phyloP scores from a whole-genome alignment of 75 land plant genomes.

The Picea glauca region DNA sequence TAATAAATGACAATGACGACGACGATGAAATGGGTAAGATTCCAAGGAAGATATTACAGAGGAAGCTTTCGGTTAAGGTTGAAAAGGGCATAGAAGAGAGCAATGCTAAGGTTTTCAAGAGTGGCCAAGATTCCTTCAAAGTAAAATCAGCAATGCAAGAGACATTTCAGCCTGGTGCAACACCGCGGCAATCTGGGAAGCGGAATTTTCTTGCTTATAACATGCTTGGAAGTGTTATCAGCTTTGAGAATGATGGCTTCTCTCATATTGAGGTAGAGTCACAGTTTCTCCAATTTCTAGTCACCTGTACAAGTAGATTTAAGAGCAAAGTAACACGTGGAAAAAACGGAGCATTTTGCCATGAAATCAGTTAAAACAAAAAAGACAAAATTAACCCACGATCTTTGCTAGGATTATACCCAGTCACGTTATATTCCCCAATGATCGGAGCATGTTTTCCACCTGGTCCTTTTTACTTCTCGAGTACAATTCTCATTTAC shows the following conservation, averaged over 20 bases:
- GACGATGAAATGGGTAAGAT: slow-evolving; percentile 27
- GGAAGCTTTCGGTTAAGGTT: slow-evolving; percentile 10
- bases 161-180: slow-evolving; percentile 88
- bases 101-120: neutral
- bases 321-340: neutral
- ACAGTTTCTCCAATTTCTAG: neutral
- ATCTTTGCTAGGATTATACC: neutral
- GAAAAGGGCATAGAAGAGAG: slow-evolving; percentile 11
- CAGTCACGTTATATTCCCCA: no score
- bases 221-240: slow-evolving; percentile 83
- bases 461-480: no score
- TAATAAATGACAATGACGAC: slow-evolving; percentile 34
- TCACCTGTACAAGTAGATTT: neutral
- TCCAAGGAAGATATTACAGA: slow-evolving; percentile 29
- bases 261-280: slow-evolving; percentile 83
- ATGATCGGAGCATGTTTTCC: no score
- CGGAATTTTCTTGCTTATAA: slow-evolving; percentile 83
- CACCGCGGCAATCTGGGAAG: slow-evolving; percentile 63
- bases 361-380: neutral
- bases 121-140: slow-evolving; percentile 12
- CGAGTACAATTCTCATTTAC: no score
- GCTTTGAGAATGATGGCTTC: slow-evolving; percentile 68
- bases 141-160: slow-evolving; percentile 49
- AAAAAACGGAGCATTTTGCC: neutral
- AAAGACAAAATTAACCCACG: neutral